A percentile compares a stretch with the other conserved stretches of the same genome.
Conservation (phyloP, 805 yeast species). For the Wickerhamiella domercqiae region DNA sequence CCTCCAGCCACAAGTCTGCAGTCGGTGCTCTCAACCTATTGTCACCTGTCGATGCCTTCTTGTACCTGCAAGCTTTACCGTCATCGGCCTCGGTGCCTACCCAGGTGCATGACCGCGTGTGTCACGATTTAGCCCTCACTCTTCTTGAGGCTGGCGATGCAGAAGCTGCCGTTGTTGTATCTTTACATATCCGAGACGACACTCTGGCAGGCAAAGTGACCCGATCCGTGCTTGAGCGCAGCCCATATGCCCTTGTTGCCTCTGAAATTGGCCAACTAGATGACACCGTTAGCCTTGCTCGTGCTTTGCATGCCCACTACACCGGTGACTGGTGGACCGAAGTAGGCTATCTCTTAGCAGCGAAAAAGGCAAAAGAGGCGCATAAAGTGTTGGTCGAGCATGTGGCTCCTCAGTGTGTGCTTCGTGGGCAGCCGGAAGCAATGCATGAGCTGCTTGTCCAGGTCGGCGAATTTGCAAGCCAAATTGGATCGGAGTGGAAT, state of each 20-base stretch:
- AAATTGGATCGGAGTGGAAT: slow-evolving; percentile 24
- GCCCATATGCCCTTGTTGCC: slow-evolving; percentile 8
- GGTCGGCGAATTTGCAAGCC: slow-evolving; percentile 12
- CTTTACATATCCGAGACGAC: slow-evolving; percentile 41
- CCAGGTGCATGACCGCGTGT: slow-evolving; percentile 8
- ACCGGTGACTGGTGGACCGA: slow-evolving; percentile 42
- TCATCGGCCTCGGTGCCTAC: background rate
- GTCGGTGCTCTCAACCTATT: slow-evolving; percentile 7
- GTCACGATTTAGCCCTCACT: slow-evolving; percentile 6
- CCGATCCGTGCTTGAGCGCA: slow-evolving; percentile 17
- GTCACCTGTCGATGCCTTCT: slow-evolving; percentile 10
- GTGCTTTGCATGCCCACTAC: slow-evolving; percentile 41
- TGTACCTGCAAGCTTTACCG: slow-evolving; percentile 13
- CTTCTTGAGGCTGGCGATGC: slow-evolving; percentile 30
- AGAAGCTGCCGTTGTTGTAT: slow-evolving; percentile 48
- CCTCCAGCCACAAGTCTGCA: slow-evolving; percentile 5
- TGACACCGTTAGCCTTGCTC: slow-evolving; percentile 41
- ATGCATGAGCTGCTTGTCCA: slow-evolving; percentile 18
- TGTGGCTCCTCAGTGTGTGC: slow-evolving; percentile 62
- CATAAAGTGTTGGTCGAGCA: slow-evolving; percentile 37
- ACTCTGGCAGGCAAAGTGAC: slow-evolving; percentile 21
- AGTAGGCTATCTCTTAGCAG: slow-evolving; percentile 44
- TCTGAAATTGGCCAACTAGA: slow-evolving; percentile 25
- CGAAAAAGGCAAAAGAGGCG: slow-evolving; percentile 46
- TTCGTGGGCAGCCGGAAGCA: slow-evolving; percentile 27